These are phyloP conservation scores for Lathyrus tuberosus DNA, from an alignment of 306 rosid species.

Conservation along the genomic window DNA sequence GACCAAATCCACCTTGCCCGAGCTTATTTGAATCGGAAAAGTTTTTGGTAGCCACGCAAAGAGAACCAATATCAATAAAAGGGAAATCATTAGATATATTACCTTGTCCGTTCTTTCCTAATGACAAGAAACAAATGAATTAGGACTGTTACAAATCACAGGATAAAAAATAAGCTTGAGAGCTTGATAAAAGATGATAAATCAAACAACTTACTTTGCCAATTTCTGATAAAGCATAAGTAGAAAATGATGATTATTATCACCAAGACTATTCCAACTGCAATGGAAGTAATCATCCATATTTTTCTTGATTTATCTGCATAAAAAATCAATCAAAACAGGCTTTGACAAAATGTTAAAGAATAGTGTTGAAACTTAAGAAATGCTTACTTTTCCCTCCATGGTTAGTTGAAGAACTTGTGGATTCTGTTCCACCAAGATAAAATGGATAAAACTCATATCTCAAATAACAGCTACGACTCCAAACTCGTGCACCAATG, in stretches of 20 bases:
- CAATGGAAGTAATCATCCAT: conserved; percentile 39
- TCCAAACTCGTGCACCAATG: conserved; percentile 61
- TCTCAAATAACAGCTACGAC: conserved; percentile 64
- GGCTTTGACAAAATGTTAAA: background rate
- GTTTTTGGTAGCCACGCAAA: conserved; percentile 56
- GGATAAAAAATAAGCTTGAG: too few relatives aligned
- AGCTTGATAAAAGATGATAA: too few relatives aligned
- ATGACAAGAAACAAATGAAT: conserved; percentile 26
- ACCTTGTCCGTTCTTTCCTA: conserved; percentile 36
- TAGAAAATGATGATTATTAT: conserved; percentile 34
- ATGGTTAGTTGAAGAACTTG: conserved; percentile 29
- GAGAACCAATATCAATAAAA: conserved; percentile 49
- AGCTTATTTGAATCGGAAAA: conserved; percentile 63
- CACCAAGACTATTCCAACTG: conserved; percentile 35
- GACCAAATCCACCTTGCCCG: conserved; percentile 84
- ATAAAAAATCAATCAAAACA: conserved; percentile 20
- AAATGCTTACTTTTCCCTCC: conserved; percentile 42
- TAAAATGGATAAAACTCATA: conserved; percentile 64
- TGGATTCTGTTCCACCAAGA: conserved; percentile 29
- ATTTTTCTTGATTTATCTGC: conserved; percentile 47
- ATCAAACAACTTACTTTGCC: conserved; percentile 34
- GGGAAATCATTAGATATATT: conserved; percentile 43
- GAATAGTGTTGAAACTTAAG: background rate
- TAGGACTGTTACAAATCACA: background rate
- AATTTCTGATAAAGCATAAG: conserved; percentile 31